Conservation (phyloP, 805 yeast species). For the Cyberlindnera galapagoensis region DNA sequence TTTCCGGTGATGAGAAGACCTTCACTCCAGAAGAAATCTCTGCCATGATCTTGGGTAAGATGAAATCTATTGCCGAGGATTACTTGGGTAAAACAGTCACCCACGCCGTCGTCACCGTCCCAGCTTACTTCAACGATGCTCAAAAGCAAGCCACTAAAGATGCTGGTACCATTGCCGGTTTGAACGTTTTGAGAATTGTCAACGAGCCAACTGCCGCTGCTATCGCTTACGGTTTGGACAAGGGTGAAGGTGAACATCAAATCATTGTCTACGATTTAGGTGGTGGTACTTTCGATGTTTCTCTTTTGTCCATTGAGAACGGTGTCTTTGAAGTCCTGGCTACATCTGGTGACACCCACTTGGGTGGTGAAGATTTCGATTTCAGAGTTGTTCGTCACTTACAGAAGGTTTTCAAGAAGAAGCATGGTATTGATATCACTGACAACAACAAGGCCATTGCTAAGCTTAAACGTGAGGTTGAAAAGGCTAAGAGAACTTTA, state of each 20-base stretch:
- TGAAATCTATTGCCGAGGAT: slow-evolving; percentile 91
- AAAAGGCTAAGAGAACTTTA: slow-evolving; percentile 94
- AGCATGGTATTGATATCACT: slow-evolving; percentile 78
- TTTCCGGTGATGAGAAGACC: slow-evolving; percentile 64
- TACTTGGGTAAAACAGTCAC: slow-evolving; percentile 79
- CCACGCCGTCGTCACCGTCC: slow-evolving; percentile 89
- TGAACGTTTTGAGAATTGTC: slow-evolving; percentile 81
- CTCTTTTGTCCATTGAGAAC: slow-evolving; percentile 77
- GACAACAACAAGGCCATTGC: slow-evolving; percentile 82
- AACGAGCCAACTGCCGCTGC: slow-evolving; percentile 98
- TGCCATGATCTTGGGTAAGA: slow-evolving; percentile 85
- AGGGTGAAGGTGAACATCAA: slow-evolving; percentile 76
- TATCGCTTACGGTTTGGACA: slow-evolving; percentile 90
- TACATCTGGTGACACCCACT: slow-evolving; percentile 93
- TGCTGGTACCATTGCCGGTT: slow-evolving; percentile 89
- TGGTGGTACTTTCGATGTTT: slow-evolving; percentile 97
- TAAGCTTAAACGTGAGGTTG: slow-evolving; percentile 94
- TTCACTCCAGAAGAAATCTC: slow-evolving; percentile 93
- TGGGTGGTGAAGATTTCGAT: slow-evolving; percentile 98
- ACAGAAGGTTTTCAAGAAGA: slow-evolving; percentile 84
- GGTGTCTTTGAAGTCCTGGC: slow-evolving; percentile 92
- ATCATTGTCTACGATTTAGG: slow-evolving; percentile 91
- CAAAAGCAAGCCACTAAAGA: slow-evolving; percentile 94
- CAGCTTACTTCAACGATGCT: slow-evolving; percentile 90
- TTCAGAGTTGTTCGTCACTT: slow-evolving; percentile 84